Conservation (phyloP, 2,329 filamentous ascomycete species). For the Madurella mycetomatis region DNA sequence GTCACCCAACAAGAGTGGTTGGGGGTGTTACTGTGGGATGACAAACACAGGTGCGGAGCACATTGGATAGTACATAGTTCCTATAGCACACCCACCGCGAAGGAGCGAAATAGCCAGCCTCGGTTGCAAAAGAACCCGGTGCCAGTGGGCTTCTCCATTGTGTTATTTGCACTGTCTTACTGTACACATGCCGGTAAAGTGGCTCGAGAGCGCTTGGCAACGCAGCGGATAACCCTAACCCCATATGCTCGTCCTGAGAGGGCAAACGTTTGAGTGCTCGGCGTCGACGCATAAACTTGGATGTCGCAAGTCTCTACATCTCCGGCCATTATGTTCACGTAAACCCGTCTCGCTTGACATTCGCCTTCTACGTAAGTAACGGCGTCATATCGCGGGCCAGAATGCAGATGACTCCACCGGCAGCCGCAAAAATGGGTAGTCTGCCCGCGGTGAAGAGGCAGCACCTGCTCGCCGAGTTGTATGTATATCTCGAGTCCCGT, state of each 20-base stretch:
- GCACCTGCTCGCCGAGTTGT: constrained; percentile 80
- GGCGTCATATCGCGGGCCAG: no score
- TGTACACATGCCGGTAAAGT: background rate
- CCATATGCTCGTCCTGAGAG: background rate
- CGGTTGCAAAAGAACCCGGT: constrained; percentile 4
- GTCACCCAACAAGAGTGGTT: background rate
- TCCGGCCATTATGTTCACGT: no score
- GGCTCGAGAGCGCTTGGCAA: background rate
- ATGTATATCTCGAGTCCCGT: constrained; percentile 38
- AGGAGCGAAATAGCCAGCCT: no score
- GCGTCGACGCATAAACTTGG: constrained; percentile 11
- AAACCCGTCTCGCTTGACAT: no score
- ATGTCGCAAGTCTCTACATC: constrained; percentile 7
- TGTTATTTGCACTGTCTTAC: constrained; percentile 2
- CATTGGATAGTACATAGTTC: no score
- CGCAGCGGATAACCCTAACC: constrained; percentile 15
- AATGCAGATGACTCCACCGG: constrained; percentile 38
- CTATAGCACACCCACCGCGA: no score
- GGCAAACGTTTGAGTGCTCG: background rate
- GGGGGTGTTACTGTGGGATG: background rate
- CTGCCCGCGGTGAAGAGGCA: constrained; percentile 63
- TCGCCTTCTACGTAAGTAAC: no score
- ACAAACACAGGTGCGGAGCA: background rate
- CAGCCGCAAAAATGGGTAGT: constrained; percentile 33
- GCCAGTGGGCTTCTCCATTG: background rate